Evolutionary conservation across 306 rosid genomes (phyloP), one percentile per base, ranked within the genome.

Genomic region (Cicer bijugum): DNA sequence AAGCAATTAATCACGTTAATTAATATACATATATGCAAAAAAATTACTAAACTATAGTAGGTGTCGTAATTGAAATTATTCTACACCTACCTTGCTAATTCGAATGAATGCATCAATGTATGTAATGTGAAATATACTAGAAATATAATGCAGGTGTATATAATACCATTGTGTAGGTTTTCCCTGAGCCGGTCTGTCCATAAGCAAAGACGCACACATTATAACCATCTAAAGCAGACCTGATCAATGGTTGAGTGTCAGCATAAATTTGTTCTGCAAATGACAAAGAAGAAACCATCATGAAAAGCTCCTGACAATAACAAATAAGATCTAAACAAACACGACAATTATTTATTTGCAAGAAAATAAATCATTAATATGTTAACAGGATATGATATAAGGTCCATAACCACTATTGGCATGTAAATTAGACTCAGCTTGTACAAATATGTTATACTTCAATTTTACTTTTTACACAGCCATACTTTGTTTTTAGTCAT

Each of bases 151-250:
- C 66, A 38, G 12, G 46, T 46, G 14, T 33, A 35, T 16, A 53
- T 17, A 55, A 71, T 94, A 95, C 99, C 99, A 95, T 95, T 16
- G 99, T 95, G 79, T 90, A 95, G 9, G 99, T 95, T 85, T 95
- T 95, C 76, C 99, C 99, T 1, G 99, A 95, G 85, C 99, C 99
- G 12, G 99, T 95, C 75, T 95, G 99, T 76, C 99, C 99, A 61
- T 90, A 95, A n/a, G 99, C 99, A 76, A 95, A 91, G 78, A 95
- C 92, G 87, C 99, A 95, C 14, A 83, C 97, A 75, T 95, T 95
- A 75, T 69, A 95, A 58, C 99, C 99, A 80, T 95, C 99, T 64
- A 95, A 71, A 80, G 85, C 97, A 40, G 99, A 95, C 71, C 99
- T 86, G 75, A 95, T 20, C 82, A 95, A 71, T 1, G 97, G 86